Conservation (phyloP, 73 alveolate species). For the Durusdinium trenchii region DNA sequence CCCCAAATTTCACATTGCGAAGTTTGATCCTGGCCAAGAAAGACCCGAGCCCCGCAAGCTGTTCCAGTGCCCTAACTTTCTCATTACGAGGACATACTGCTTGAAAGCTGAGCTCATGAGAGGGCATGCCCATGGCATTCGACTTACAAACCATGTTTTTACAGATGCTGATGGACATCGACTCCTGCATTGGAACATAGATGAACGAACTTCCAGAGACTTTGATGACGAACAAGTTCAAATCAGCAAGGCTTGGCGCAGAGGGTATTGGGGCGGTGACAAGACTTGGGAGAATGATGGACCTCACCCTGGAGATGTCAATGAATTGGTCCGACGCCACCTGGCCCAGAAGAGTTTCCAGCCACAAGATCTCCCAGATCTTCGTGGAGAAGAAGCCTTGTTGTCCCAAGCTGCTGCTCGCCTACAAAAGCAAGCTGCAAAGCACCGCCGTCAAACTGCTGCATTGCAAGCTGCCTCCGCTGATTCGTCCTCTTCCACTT, state of each 20-base stretch:
- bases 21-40: not conserved
- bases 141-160: not conserved
- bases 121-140: not conserved
- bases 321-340: not conserved
- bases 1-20: conserved; percentile 1
- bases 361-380: too few relatives aligned
- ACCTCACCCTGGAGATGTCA: conserved; percentile 11
- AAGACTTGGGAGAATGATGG: not conserved
- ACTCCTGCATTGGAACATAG: not conserved
- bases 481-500: too few relatives aligned
- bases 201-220: not conserved
- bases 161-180: not conserved
- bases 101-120: not conserved
- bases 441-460: too few relatives aligned
- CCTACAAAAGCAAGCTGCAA: too few relatives aligned
- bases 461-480: too few relatives aligned
- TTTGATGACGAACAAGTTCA: not conserved
- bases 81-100: not conserved
- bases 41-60: not conserved
- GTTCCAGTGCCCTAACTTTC: not conserved
- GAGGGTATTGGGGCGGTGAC: not conserved
- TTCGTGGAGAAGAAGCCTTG: too few relatives aligned
- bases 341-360: not conserved
- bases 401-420: too few relatives aligned
- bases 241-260: not conserved